Conservation (phyloP, 2,329 filamentous ascomycete species). For the Intubia oerlemansii region DNA sequence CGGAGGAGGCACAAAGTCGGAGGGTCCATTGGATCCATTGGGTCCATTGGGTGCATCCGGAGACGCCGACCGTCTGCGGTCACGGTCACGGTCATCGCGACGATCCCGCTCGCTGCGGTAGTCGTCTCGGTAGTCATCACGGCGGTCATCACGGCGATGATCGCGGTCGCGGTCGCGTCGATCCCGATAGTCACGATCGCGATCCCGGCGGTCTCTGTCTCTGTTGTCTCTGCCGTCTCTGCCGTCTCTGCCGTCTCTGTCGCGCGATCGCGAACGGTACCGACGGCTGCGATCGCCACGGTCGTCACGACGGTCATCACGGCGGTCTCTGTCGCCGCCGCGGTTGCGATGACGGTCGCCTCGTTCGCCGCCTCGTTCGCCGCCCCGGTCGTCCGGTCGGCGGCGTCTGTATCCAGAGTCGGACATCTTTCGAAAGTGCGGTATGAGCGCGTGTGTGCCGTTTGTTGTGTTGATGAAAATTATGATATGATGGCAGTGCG, state of each 20-base stretch:
- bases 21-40: too few species aligned
- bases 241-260: conserved; percentile 1
- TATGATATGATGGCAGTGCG: too few species aligned
- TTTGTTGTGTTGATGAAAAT: too few species aligned
- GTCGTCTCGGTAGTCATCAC: not conserved
- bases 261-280: conserved; percentile 6
- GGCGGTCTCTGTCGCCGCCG: not conserved
- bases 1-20: too few species aligned
- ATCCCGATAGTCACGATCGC: too few species aligned
- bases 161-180: conserved; percentile 1
- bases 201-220: conserved; percentile 2
- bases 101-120: not conserved
- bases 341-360: not conserved
- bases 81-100: not conserved
- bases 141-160: not conserved
- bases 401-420: conserved; percentile 5
- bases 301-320: conserved; percentile 1
- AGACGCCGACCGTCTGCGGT: not conserved
- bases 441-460: too few species aligned
- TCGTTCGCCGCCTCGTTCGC: conserved; percentile 3
- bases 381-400: conserved; percentile 6
- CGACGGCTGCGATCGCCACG: conserved; percentile 5
- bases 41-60: not conserved
- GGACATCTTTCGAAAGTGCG: too few species aligned
- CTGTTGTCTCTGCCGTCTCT: too few species aligned